Evolutionary conservation across 139 green algal genomes (phyloP), one percentile per base, ranked within the genome.

Genomic region (Chlorokybus atmophyticus): DNA sequence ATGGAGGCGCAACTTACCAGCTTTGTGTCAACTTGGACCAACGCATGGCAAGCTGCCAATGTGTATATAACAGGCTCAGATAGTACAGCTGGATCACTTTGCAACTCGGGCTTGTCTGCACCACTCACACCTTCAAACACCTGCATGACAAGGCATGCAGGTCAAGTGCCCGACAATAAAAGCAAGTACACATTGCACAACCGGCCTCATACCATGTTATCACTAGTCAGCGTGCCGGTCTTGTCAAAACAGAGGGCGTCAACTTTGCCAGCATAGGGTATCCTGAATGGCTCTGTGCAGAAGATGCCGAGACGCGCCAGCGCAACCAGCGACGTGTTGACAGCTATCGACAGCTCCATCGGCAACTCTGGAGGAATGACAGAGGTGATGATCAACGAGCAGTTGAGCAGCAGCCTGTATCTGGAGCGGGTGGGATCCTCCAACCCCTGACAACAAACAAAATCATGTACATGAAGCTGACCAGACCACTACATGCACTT

Each of bases 201-300:
- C 39, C 19, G 19, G 39, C 19, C 25, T 21, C 60, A 3, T 47
- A 88, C 70, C 76, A 97, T 81, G 58, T 94, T 77, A 65, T 97
- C 87, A 4, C 60, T 83, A 3, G 90, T 97, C 23, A 97, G 81
- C 17, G 90, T 98, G 64, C 90, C 90, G 0, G 90, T 98, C 82
- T 97, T 98, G 82, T 98, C 90, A 62, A 98, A 98, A 74, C 90
- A 98, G 75, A 87, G 95, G 17, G 88, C 80, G 59, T 91, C 89
- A 48, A 71, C 84, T 78, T 94, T 94, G 38, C 89, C 89, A 3
- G 85, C 89, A 55, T 94, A 79, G 4, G 87, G 85, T 57, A 96
- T 96, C 53, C 88, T 73, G 75, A 97, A 98, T 35, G 90, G 90
- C 79, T 98, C 90, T 0, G 90, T 98, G 82, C 90, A 98, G 69